A percentile compares a stretch with the other conserved stretches of the same genome.
phyloP scores from a whole-genome alignment of 1,284 basidiomycete species.

The Agroathelia rolfsii region DNA sequence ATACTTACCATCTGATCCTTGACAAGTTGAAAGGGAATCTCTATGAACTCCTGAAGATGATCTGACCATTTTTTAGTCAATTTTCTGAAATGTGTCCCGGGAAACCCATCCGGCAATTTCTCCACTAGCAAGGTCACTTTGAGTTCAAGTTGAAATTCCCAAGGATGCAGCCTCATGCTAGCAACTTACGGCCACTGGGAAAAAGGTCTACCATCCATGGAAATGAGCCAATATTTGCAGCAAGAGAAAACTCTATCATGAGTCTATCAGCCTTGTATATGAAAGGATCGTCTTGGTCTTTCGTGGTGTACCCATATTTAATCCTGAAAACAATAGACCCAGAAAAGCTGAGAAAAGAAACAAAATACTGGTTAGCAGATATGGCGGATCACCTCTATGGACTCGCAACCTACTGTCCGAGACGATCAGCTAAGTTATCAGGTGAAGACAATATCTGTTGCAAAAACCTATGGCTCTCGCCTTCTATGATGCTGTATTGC shows the following conservation, averaged over 20 bases:
- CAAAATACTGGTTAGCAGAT: not conserved
- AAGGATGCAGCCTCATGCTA: not conserved
- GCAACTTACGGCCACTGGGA: slow-evolving; percentile 23
- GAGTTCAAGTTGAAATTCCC: too few species aligned
- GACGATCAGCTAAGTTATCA: slow-evolving; percentile 38
- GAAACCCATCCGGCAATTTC: slow-evolving; percentile 53
- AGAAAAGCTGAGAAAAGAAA: slow-evolving; percentile 29
- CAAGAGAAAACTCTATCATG: slow-evolving; percentile 46
- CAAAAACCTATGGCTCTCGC: slow-evolving; percentile 47
- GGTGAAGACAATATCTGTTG: slow-evolving; percentile 45
- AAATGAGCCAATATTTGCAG: slow-evolving; percentile 50
- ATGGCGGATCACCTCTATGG: slow-evolving; percentile 1
- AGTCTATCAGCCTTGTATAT: slow-evolving; percentile 46
- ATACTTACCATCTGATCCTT: slow-evolving; percentile 49
- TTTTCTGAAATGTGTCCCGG: slow-evolving; percentile 48
- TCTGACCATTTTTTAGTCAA: slow-evolving; percentile 39
- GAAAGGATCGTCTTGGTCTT: slow-evolving; percentile 46
- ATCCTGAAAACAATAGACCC: slow-evolving; percentile 51
- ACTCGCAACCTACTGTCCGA: slow-evolving; percentile 40
- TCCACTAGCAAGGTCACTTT: too few species aligned
- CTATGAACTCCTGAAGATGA: slow-evolving; percentile 41
- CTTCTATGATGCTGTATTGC: slow-evolving; percentile 39
- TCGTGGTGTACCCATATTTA: slow-evolving; percentile 51
- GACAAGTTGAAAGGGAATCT: slow-evolving; percentile 44
- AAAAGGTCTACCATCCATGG: slow-evolving; percentile 42